Evolutionary conservation across 805 yeast genomes (phyloP).

Genomic region (Candida insectalens): DNA sequence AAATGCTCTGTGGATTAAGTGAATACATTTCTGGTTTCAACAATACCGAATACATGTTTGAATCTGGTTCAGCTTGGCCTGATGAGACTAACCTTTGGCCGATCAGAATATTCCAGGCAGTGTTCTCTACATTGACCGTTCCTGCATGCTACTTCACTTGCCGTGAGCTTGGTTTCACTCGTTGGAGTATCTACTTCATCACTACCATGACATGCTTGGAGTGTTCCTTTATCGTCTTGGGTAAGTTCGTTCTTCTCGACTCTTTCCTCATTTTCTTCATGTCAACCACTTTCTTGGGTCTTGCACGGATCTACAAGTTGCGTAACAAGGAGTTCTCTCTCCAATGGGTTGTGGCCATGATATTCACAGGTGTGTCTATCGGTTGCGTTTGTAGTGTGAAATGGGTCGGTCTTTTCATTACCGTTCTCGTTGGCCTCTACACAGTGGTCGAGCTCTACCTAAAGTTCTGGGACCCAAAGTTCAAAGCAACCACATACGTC

Average conservation of each 20-base stretch:
- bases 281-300: slow-evolving; percentile 53
- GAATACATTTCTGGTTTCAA: slow-evolving; percentile 45
- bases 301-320: slow-evolving; percentile 44
- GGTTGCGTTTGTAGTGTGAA: slow-evolving; percentile 82
- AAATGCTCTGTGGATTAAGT: slow-evolving; percentile 81
- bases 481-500: slow-evolving; percentile 39
- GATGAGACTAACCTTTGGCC: slow-evolving; percentile 46
- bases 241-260: slow-evolving; percentile 68
- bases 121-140: slow-evolving; percentile 55
- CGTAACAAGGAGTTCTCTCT: slow-evolving; percentile 31
- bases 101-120: slow-evolving; percentile 67
- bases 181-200: slow-evolving; percentile 48
- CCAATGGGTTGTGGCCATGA: slow-evolving; percentile 44
- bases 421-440: slow-evolving; percentile 80
- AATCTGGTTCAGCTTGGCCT: slow-evolving; percentile 57
- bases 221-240: slow-evolving; percentile 57
- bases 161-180: slow-evolving; percentile 42
- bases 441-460: slow-evolving; percentile 85
- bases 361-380: slow-evolving; percentile 53
- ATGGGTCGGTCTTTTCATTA: slow-evolving; percentile 84
- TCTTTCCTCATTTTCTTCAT: slow-evolving; percentile 73
- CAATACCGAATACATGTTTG: slow-evolving; percentile 60
- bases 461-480: slow-evolving; percentile 65
- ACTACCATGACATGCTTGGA: slow-evolving; percentile 58
- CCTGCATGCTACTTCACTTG: slow-evolving; percentile 68